Evolutionary conservation across 108 stramenopile species (phyloP).

Genomic region (Cylindrotheca fusiformis): DNA sequence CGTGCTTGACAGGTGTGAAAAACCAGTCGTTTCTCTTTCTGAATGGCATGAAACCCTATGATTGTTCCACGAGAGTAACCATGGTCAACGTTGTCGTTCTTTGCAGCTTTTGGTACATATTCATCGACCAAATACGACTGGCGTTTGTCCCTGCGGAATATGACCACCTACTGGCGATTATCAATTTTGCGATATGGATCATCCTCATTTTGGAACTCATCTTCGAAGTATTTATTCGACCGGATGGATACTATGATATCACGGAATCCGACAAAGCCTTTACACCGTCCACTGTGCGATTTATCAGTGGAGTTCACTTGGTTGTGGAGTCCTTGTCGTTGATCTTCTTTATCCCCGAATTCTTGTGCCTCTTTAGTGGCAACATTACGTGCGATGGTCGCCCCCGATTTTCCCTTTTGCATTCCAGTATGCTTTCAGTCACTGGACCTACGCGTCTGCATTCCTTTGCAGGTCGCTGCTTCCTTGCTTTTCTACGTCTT

Average conservation of each 20-base stretch:
- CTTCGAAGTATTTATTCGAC: constrained; percentile 75
- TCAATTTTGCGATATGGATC: constrained; percentile 70
- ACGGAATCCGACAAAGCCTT: constrained; percentile 74
- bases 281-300: constrained; percentile 59
- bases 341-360: constrained; percentile 67
- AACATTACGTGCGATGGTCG: constrained; percentile 19
- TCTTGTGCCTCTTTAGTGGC: constrained; percentile 49
- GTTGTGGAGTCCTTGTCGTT: constrained; percentile 65
- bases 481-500: constrained; percentile 51
- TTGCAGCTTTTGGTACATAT: constrained; percentile 72
- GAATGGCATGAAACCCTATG: constrained; percentile 42
- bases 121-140: constrained; percentile 61
- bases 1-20: not conserved
- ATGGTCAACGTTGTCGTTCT: constrained; percentile 74
- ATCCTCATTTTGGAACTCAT: constrained; percentile 66
- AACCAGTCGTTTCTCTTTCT: constrained; percentile 33
- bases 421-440: constrained; percentile 25
- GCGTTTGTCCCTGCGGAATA: constrained; percentile 47
- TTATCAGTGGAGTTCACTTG: constrained; percentile 70
- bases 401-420: constrained; percentile 30
- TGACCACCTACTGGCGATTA: constrained; percentile 51
- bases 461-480: constrained; percentile 47
- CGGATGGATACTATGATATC: constrained; percentile 49
- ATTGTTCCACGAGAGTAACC: constrained; percentile 45
- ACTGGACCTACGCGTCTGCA: constrained; percentile 29